These are phyloP conservation scores for Sarocladium oryzae DNA, from an alignment of 2,329 filamentous ascomycete genomes.

Conservation along the genomic window DNA sequence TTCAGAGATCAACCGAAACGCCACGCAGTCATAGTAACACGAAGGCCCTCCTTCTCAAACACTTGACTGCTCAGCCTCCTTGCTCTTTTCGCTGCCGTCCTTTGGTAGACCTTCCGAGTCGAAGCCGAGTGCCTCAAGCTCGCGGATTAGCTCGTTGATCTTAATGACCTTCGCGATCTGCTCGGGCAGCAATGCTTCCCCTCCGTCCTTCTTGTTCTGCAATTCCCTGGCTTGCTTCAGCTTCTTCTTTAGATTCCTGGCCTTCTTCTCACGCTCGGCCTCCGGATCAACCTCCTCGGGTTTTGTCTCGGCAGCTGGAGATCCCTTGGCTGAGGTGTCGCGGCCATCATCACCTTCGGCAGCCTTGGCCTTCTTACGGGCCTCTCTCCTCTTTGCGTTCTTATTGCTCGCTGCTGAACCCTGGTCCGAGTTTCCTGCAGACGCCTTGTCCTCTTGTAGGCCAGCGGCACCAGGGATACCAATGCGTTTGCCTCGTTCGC, in stretches of 20 bases:
- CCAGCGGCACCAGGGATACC: constrained; percentile 67
- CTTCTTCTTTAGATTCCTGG: constrained; percentile 87
- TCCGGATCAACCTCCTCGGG: constrained; percentile 55
- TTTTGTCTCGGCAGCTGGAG: constrained; percentile 18
- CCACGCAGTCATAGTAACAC: background rate
- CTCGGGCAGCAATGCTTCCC: constrained; percentile 78
- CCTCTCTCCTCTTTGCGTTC: constrained; percentile 71
- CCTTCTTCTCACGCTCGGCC: constrained; percentile 85
- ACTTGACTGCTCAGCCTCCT: background rate
- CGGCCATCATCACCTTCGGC: constrained; percentile 34
- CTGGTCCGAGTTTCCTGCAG: constrained; percentile 17
- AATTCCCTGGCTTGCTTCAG: constrained; percentile 88
- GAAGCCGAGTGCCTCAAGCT: constrained; percentile 79
- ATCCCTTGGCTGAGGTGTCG: constrained; percentile 41
- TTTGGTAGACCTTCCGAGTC: constrained; percentile 66
- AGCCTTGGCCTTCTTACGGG: constrained; percentile 48
- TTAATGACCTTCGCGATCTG: constrained; percentile 97
- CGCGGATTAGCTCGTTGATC: constrained; percentile 86
- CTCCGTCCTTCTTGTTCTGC: constrained; percentile 83
- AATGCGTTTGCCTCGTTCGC: constrained; percentile 59
- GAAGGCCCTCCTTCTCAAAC: no score
- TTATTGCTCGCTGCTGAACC: constrained; percentile 61
- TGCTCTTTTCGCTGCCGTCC: constrained; percentile 11
- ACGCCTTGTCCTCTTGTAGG: constrained; percentile 38
- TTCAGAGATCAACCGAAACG: background rate